Percentiles rank a stretch among this genome's conserved stretches.
Conservation (phyloP, 164 flowering plant species). For the Nymphaea thermarum region DNA sequence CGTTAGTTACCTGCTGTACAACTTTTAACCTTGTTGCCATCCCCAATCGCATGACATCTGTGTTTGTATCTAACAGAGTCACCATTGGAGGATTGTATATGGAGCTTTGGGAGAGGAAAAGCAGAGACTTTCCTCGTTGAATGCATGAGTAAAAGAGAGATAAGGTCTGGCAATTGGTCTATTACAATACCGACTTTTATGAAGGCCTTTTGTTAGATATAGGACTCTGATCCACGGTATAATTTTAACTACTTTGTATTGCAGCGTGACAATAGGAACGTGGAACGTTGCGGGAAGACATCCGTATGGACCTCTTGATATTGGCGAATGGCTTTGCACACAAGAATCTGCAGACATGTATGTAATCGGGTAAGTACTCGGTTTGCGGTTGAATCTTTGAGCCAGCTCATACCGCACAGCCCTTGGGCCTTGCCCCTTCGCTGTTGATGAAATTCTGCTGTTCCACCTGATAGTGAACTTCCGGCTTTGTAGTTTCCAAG, state of each 20-base stretch:
- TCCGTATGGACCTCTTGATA: constrained; percentile 61
- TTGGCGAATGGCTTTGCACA: constrained; percentile 79
- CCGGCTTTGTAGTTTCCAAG: constrained; percentile 48
- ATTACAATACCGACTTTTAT: not conserved
- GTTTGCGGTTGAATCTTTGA: not conserved
- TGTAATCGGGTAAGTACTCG: constrained; percentile 62
- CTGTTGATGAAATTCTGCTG: no score
- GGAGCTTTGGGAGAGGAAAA: constrained; percentile 60
- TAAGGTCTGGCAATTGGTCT: constrained; percentile 48
- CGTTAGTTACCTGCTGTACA: not conserved
- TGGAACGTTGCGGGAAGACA: constrained; percentile 94
- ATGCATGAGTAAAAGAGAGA: constrained; percentile 75
- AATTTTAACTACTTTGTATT: constrained; percentile 1
- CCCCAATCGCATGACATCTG: not conserved
- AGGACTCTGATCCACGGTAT: not conserved
- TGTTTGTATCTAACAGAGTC: constrained; percentile 18
- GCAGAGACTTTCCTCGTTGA: constrained; percentile 80
- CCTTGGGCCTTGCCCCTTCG: no score
- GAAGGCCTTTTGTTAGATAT: not conserved
- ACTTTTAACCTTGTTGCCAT: not conserved
- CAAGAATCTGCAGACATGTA: constrained; percentile 76
- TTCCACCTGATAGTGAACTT: not conserved
- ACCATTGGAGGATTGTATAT: constrained; percentile 19
- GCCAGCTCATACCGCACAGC: no score
- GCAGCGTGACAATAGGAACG: constrained; percentile 68